Evolutionary conservation across 768 basidiomycete species (phyloP).

Genomic region (Galerina marginata): DNA sequence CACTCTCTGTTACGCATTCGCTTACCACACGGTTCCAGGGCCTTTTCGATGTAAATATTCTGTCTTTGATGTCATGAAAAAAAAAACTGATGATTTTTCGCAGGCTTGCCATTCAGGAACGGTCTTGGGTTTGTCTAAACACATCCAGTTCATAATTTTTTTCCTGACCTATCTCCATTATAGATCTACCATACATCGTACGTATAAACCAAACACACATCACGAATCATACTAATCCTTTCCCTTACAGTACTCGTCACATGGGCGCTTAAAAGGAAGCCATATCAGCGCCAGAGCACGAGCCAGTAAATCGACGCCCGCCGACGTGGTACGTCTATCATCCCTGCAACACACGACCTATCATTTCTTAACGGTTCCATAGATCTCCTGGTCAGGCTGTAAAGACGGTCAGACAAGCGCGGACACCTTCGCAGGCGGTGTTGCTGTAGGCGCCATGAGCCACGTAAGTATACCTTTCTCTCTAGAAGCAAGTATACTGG

Average conservation of each 20-base stretch:
- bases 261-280: conserved; percentile 54
- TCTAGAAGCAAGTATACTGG: not conserved
- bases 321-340: conserved; percentile 64
- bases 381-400: conserved; percentile 79
- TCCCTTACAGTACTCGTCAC: conserved; percentile 57
- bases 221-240: not conserved
- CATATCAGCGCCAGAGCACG: conserved; percentile 40
- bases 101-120: conserved; percentile 63
- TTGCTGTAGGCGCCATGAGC: conserved; percentile 82
- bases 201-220: conserved; percentile 19
- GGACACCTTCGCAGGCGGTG: conserved; percentile 66
- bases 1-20: too few species aligned
- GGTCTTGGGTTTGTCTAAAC: conserved; percentile 44
- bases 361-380: not conserved
- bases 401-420: conserved; percentile 76
- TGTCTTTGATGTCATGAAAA: not conserved
- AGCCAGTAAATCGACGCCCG: conserved; percentile 58
- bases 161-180: not conserved
- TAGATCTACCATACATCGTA: conserved; percentile 57
- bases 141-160: not conserved
- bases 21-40: conserved; percentile 35
- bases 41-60: conserved; percentile 51
- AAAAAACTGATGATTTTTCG: not conserved
- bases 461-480: conserved; percentile 49
- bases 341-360: not conserved